Base-by-base conservation (phyloP, 2,329 filamentous ascomycete genomes). In the Phyllosticta citriasiana region DNA sequence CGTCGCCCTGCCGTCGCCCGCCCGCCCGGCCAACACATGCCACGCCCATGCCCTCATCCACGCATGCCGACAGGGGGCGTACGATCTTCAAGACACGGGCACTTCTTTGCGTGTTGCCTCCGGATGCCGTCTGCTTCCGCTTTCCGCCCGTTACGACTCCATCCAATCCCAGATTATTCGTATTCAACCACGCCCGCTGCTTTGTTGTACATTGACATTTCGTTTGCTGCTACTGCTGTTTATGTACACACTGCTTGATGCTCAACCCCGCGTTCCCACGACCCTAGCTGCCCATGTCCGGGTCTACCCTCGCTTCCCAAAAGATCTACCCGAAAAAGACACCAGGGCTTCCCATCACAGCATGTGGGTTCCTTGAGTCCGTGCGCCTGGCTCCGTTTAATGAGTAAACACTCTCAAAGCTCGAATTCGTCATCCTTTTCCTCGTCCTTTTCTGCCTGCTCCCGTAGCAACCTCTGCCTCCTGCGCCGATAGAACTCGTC, bases 401-500 rank as follows among this genome's bases (percentile, higher is more conserved):
- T n/a, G 40, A 47, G 40, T n/a, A 47, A n/a, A 47, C 16, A n/a
- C 7, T 4, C 19, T n/a, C 14, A 47, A n/a, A 47, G 40, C 40
- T 47, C 40, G 14, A 16, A 47, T 47, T 47, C 40, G 40, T 47
- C 40, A 47, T 47, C 40, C 16, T 47, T 7, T 47, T 47, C 40
- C 14, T 47, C 40, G n/a, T 16, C 40, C 40, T 47, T 47, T 22
- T 22, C 19, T n/a, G 16, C 40, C 40, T 47, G 14, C 40, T 5
- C 40, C 52, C 25, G 22, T 14, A 9, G 16, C 19, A 47, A 71
- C 26, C 77, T 77, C 63, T 81, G 80, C 69, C 84, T 81, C 65
- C 92, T 80, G 66, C 79, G 80, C 64, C 79, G 76, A 77, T 97
- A 97, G 73, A 96, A 97, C 2, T 77, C 78, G 61, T 95, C 88